Base-by-base conservation (phyloP, 257 asterid genomes). In the Nemophila menziesii region DNA sequence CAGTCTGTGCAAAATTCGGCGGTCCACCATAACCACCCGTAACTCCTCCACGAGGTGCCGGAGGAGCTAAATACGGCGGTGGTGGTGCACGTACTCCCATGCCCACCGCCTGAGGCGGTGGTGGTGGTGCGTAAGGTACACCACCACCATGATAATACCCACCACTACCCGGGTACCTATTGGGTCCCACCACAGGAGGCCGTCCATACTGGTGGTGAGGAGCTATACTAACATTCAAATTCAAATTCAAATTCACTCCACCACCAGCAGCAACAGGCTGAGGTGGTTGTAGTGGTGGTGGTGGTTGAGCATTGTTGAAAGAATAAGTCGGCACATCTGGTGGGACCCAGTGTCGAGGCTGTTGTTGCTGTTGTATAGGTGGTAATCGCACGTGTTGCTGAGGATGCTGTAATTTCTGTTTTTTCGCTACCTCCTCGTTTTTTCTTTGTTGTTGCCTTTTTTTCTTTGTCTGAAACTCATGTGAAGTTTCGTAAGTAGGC, bases 381-480 rank as follows among this genome's bases (percentile, higher is more conserved):
- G 94, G 93, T 59, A 81, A 55, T 33, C 89, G 93, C 34, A 89
- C 51, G 39, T 87, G 95, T 48, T 71, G 92, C 19, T 78, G 97
- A 11, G 94, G 85, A 39, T 85, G 83, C 62, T 61, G 93, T 47
- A 67, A 8, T 65, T 90, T 85, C 58, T 77, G 94, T 48, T 93
- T 61, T 58, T 81, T 90, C n/a, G 99, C 89, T 11, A 55, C 43
- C 73, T 90, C 93, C 56, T 90, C 96, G 4, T 74, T 76, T 62
- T 80, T 90, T 12, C 94, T 62, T 40, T 90, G 98, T 54, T 81
- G 92, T 72, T 79, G 98, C 51, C 96, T 61, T 62, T 75, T 90
- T 60, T n/a, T n/a, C n/a, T n/a, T n/a, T n/a, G n/a, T n/a, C n/a
- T n/a, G n/a, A n/a, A n/a, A n/a, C n/a, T n/a, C n/a, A n/a, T n/a